A percentile compares a stretch with the other conserved stretches of the same genome.
Conservation (phyloP, 371 early-diverging fungal genomes). For the Rhizopus sp. region DNA sequence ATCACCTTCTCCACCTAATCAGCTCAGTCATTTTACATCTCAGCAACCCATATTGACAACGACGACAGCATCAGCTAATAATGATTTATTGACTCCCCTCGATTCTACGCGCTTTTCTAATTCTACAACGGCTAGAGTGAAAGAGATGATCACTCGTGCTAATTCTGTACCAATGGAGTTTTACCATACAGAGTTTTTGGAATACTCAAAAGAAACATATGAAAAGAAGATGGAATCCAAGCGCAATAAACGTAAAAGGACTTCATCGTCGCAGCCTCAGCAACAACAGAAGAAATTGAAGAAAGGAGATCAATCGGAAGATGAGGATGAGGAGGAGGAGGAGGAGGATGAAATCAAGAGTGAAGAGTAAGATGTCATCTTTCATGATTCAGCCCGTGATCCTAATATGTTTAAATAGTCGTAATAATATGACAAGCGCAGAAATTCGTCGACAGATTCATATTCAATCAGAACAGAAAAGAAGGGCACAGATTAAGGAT, state of each 20-base stretch:
- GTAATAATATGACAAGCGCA: conserved; percentile 23
- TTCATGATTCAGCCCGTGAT: not conserved
- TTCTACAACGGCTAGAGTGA: conserved; percentile 46
- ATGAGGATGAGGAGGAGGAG: conserved; percentile 20
- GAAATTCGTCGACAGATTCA: conserved; percentile 55
- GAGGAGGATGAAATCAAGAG: conserved; percentile 25
- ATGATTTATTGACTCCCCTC: conserved; percentile 5
- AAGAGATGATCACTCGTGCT: conserved; percentile 50
- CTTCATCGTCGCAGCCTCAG: conserved; percentile 9
- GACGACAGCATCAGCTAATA: not conserved
- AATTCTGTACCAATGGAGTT: conserved; percentile 53
- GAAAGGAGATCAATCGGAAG: conserved; percentile 18
- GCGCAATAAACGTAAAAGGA: conserved; percentile 46
- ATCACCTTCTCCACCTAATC: conserved; percentile 16
- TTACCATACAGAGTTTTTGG: conserved; percentile 52
- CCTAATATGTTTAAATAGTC: not conserved
- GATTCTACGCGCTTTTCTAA: conserved; percentile 23
- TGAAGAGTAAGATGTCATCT: not conserved
- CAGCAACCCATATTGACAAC: conserved; percentile 1
- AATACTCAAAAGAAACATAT: conserved; percentile 52
- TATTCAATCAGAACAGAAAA: conserved; percentile 56
- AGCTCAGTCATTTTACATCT: conserved; percentile 6
- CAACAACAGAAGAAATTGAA: conserved; percentile 11
- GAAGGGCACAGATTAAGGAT: conserved; percentile 56
- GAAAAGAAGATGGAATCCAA: conserved; percentile 48